Conservation (phyloP, 805 yeast species). For the Wickerhamomyces hampshirensis region DNA sequence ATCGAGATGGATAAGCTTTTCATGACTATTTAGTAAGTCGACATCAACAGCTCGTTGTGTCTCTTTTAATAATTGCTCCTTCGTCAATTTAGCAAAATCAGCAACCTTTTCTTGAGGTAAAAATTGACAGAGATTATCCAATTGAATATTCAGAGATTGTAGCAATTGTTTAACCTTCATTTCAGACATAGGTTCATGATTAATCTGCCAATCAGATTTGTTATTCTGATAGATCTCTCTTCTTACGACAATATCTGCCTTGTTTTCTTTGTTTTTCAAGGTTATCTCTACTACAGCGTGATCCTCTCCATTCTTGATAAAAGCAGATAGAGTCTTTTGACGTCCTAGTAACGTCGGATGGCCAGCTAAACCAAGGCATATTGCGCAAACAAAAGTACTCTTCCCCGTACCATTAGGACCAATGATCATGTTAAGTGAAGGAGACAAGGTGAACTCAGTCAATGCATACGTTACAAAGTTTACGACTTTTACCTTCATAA, state of each 20-base stretch:
- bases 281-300: conserved; percentile 31
- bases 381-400: conserved; percentile 87
- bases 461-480: conserved; percentile 69
- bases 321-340: conserved; percentile 53
- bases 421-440: conserved; percentile 82
- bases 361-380: conserved; percentile 86
- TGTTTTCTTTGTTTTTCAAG: conserved; percentile 30
- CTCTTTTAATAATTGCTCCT: conserved; percentile 67
- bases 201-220: conserved; percentile 50
- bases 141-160: conserved; percentile 61
- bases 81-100: conserved; percentile 77
- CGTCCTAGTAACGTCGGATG: conserved; percentile 68
- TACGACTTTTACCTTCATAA: conserved; percentile 48
- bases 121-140: conserved; percentile 90
- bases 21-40: conserved; percentile 52
- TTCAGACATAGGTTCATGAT: conserved; percentile 39
- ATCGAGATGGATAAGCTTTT: conserved; percentile 50
- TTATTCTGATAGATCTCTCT: conserved; percentile 30
- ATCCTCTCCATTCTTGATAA: conserved; percentile 64
- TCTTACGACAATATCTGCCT: conserved; percentile 36
- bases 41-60: conserved; percentile 79
- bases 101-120: conserved; percentile 94
- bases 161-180: conserved; percentile 40
- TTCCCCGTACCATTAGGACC: conserved; percentile 98
- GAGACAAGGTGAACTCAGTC: conserved; percentile 73